Evolutionary conservation across 139 green algal species (phyloP), one percentile per base, ranked within the genome.

Genomic region (Volvox reticuliferus): DNA sequence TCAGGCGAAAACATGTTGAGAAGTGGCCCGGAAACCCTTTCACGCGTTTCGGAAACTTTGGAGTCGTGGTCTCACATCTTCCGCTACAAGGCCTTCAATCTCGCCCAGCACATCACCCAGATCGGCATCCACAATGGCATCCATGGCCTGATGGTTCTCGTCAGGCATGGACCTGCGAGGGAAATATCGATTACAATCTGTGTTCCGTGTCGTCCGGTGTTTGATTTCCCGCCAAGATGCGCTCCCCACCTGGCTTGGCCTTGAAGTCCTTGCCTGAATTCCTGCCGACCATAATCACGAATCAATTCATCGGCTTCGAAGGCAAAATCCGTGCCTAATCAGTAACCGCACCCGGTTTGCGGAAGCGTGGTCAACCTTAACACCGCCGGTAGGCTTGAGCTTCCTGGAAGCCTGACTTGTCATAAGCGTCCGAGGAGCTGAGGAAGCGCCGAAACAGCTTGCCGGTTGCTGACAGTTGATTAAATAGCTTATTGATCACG

Each of bases 101-200:
- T 88, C 82, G 33, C 82, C 82, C 65, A 88, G 65, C 33, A 79
- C 65, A 69, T 88, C 82, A n/a, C 26, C 62, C 82, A 79, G 22
- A n/a, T 65, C 82, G 12, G 5, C 55, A 6, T 86, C 81, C n/a
- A 33, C 0, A 24, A 33, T 69, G 12, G 33, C 65, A 36, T 88
- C 35, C 82, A 77, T 61, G 5, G 21, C 22, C 22, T 65, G 78
- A 20, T 68, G 35, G 37, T 65, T 2, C 37, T 84, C 78, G 78
- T 67, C 20, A 32, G 78, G 12, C 1, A 26, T 32, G 65, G 65
- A 24, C 65, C 65, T 73, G 65, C 12, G 16, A 73, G 65, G 65
- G 24, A 28, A 55, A 55, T 55, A 55, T 55, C 44, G 44, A 55
- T 55, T 55, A 55, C 44, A 55, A 55, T 55, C 44, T 55, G 9